Evolutionary conservation across 768 basidiomycete genomes (phyloP), one percentile per base, ranked within the genome.

Genomic region (Mycena chlorophos): DNA sequence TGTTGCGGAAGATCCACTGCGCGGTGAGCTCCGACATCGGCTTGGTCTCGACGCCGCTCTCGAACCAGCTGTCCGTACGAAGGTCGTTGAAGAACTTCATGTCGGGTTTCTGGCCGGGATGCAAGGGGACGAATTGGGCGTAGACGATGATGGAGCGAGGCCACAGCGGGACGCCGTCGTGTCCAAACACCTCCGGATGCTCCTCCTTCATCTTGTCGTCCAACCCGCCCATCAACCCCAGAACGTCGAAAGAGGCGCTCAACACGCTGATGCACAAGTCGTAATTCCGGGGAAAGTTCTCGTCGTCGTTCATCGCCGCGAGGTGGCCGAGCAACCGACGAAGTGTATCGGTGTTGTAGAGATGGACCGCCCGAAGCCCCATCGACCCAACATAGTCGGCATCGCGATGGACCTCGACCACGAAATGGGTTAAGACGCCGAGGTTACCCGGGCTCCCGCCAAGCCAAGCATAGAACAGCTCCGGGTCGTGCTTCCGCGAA

Each of bases 1-100:
- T 45, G 55, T 57, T 57, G 55, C 55, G 55, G 55, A 57, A 57
- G 40, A 57, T 57, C 55, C 55, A 57, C 55, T 40, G 31, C 31
- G 55, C 39, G 10, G 51, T 57, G 31, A 57, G 55, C 42, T 52
- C 43, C 42, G 50, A 51, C 55, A 57, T 57, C 12, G 55, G 55
- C 27, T 57, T 57, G 26, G 51, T 28, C 55, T 57, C 43, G 25
- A 48, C 43, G 16, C 20, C 30, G 50, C 55, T 52, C 34, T 52
- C 49, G 50, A 52, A 52, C 30, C 30, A 57, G 27, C 26, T 22
- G 27, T 47, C 55, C 50, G 55, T 57, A 19, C 37, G 42, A 31
- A 57, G 55, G 34, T 47, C 20, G 45, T 51, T 42, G 26, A 57
- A 57, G 23, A 53, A 57, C 19, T 29, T 17, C 49, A 57, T 57